A percentile compares a stretch with the other conserved stretches of the same genome.
phyloP scores from a whole-genome alignment of 1,139 yeast species.

The Pichia sp. region DNA sequence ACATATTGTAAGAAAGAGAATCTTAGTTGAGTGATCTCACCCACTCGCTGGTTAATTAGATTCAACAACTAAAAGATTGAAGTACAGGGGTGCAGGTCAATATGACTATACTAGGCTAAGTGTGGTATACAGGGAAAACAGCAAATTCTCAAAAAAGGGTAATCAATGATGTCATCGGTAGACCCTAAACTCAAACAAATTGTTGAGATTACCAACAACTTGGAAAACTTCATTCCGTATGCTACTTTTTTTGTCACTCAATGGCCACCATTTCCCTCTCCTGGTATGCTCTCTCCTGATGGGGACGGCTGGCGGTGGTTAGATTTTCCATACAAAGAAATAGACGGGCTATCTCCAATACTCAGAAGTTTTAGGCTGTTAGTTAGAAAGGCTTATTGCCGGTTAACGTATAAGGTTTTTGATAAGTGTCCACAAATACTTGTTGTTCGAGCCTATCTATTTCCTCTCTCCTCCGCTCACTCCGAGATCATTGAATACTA shows the following conservation, averaged over 20 bases:
- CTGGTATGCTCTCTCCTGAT: conserved; percentile 32
- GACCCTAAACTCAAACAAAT: conserved; percentile 1
- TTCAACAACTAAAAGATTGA: no score
- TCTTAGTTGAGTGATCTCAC: no score
- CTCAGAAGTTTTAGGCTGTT: conserved; percentile 41
- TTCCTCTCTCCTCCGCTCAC: conserved; percentile 46
- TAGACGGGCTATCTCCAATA: conserved; percentile 9
- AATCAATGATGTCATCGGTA: not conserved
- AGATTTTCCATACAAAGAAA: conserved; percentile 34
- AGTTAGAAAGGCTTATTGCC: conserved; percentile 36
- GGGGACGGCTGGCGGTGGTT: conserved; percentile 49
- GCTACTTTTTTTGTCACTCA: conserved; percentile 45
- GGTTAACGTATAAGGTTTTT: conserved; percentile 42
- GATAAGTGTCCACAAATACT: conserved; percentile 20
- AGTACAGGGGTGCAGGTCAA: not conserved
- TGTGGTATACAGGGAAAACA: not conserved
- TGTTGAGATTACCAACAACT: conserved; percentile 36
- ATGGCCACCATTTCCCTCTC: conserved; percentile 36
- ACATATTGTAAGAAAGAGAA: no score
- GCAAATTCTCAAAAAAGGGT: not conserved
- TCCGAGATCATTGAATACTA: conserved; percentile 34
- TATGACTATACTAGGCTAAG: not conserved
- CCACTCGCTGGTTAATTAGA: no score
- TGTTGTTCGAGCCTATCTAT: conserved; percentile 42
- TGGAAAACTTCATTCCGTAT: conserved; percentile 39